These are phyloP conservation scores for Ophiosphaerella herpotricha DNA, from an alignment of 2,329 filamentous ascomycete genomes.

Conservation along the genomic window DNA sequence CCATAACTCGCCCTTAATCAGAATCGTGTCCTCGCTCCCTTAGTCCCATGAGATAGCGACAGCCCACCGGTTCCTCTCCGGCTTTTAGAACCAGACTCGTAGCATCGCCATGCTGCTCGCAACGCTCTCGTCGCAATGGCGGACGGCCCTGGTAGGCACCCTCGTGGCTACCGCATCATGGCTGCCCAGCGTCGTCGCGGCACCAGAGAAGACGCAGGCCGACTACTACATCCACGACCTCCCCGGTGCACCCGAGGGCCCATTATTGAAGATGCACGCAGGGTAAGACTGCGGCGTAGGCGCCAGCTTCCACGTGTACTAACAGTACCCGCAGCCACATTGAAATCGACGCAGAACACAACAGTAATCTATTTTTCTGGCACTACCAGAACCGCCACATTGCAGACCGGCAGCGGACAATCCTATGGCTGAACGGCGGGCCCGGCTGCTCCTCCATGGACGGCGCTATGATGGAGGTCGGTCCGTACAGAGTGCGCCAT, in stretches of 20 bases:
- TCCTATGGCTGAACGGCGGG: constrained; percentile 96
- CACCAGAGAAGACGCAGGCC: constrained; percentile 62
- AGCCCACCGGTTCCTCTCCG: constrained; percentile 25
- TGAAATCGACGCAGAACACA: constrained; percentile 80
- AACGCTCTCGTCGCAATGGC: constrained; percentile 35
- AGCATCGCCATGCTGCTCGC: constrained; percentile 29
- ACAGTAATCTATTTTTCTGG: constrained; percentile 99
- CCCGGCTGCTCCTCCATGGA: constrained; percentile 98
- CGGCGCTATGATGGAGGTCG: constrained; percentile 93
- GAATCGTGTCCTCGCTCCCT: background rate
- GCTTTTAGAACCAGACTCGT: constrained; percentile 16
- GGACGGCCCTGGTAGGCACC: constrained; percentile 38
- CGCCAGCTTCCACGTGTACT: background rate
- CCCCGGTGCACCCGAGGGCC: constrained; percentile 75
- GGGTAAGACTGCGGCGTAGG: constrained; percentile 64
- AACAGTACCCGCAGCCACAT: constrained; percentile 69
- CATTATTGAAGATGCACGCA: constrained; percentile 94
- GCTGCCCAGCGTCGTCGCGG: constrained; percentile 41
- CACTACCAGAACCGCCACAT: constrained; percentile 96
- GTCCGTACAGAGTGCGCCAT: constrained; percentile 84
- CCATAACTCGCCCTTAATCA: background rate
- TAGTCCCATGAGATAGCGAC: constrained; percentile 42
- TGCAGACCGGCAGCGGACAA: constrained; percentile 84
- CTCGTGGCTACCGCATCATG: constrained; percentile 39
- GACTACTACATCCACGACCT: constrained; percentile 90